Percentiles rank a stretch among this genome's conserved stretches.
These are phyloP conservation scores for Pelagophyceae sp. DNA, from an alignment of 352 stramenopile species.

Conservation along the genomic window DNA sequence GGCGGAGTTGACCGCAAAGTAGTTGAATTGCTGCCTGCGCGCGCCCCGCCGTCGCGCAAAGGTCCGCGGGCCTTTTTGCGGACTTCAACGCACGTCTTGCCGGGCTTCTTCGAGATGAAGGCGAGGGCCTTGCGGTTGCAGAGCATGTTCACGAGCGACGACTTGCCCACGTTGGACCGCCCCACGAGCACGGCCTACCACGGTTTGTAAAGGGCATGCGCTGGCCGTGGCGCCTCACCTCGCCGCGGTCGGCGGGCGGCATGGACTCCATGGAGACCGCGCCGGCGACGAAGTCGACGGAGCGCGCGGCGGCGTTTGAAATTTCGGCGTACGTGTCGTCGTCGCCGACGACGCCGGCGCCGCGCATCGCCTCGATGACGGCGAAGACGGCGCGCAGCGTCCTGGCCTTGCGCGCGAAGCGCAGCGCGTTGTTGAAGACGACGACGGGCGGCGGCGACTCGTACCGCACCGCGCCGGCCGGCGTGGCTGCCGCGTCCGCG, in stretches of 20 bases:
- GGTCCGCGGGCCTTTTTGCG: too few relatives aligned
- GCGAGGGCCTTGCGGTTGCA: background rate
- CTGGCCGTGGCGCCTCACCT: too few relatives aligned
- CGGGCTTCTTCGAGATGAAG: slow-evolving; percentile 9
- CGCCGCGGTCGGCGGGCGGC: slow-evolving; percentile 6
- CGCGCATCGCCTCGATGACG: background rate
- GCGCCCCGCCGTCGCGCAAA: too few relatives aligned
- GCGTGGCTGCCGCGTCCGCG: too few relatives aligned
- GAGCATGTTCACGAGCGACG: slow-evolving; percentile 38
- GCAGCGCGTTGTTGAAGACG: background rate
- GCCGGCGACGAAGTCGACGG: slow-evolving; percentile 28
- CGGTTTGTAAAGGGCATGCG: too few relatives aligned
- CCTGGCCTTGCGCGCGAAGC: background rate
- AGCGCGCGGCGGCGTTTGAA: background rate
- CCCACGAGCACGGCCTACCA: slow-evolving; percentile 28
- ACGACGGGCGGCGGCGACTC: background rate
- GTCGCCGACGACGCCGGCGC: background rate
- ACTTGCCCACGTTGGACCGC: slow-evolving; percentile 37
- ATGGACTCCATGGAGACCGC: slow-evolving; percentile 37
- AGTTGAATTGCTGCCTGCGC: slow-evolving; percentile 18
- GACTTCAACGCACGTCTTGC: too few relatives aligned
- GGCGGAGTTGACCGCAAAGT: background rate
- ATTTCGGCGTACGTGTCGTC: slow-evolving; percentile 3
- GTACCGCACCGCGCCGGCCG: too few relatives aligned
- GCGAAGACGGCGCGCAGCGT: background rate